Conservation (phyloP, 257 asterid genomes). For the Nicotiana benthamiana region DNA sequence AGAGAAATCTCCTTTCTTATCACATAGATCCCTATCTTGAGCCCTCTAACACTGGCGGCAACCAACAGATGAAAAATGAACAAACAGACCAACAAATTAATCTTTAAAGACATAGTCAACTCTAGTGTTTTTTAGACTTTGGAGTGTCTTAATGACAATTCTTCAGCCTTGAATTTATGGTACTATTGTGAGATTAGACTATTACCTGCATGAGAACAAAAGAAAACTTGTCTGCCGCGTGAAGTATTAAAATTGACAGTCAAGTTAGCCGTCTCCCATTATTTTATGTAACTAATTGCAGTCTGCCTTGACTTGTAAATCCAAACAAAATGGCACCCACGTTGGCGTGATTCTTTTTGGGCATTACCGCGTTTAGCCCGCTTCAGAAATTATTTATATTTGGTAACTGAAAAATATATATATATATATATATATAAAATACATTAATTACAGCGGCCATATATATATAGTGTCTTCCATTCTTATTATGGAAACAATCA, state of each 20-base stretch:
- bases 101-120: slow-evolving; percentile 16
- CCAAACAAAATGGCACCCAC: background rate
- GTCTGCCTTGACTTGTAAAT: background rate
- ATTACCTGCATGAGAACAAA: slow-evolving; percentile 4
- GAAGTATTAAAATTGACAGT: background rate
- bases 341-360: background rate
- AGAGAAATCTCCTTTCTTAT: slow-evolving; percentile 45
- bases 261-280: background rate
- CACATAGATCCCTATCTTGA: slow-evolving; percentile 1
- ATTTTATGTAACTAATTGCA: background rate
- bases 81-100: slow-evolving; percentile 16
- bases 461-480: too few species aligned
- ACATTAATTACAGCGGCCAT: too few species aligned
- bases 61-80: slow-evolving; percentile 8
- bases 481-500: background rate
- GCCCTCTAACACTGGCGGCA: background rate
- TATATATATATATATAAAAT: too few species aligned
- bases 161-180: background rate
- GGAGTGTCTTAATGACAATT: background rate
- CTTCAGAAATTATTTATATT: too few species aligned
- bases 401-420: too few species aligned
- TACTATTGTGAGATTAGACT: background rate
- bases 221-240: background rate
- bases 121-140: background rate
- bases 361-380: too few species aligned